Percentiles rank a stretch among this genome's conserved stretches.
These are phyloP conservation scores for Epichloe coenophiala DNA, from an alignment of 2,329 filamentous ascomycete species.

Conservation along the genomic window DNA sequence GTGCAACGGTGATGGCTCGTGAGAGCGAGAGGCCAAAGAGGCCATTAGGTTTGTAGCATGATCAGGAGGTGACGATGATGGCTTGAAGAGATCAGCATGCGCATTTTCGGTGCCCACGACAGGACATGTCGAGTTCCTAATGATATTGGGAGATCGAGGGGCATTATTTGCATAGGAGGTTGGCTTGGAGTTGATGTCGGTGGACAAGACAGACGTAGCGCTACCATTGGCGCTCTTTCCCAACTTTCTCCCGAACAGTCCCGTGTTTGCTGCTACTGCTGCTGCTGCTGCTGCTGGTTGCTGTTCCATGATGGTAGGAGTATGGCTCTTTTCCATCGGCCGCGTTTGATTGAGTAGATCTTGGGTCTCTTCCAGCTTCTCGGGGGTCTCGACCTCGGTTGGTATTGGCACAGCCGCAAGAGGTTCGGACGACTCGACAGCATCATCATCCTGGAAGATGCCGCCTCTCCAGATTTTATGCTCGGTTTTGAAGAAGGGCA, in stretches of 20 bases:
- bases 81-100: constrained; percentile 50
- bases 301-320: constrained; percentile 29
- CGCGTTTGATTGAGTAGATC: constrained; percentile 27
- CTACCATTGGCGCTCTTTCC: constrained; percentile 21
- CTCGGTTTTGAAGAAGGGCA: constrained; percentile 75
- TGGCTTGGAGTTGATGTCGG: constrained; percentile 33
- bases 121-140: constrained; percentile 42
- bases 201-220: constrained; percentile 29
- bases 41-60: constrained; percentile 54
- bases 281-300: constrained; percentile 7
- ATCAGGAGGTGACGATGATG: constrained; percentile 41
- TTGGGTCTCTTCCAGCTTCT: constrained; percentile 30
- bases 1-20: constrained; percentile 36
- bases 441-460: constrained; percentile 52
- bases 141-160: constrained; percentile 20
- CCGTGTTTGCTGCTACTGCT: constrained; percentile 10
- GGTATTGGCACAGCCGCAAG: constrained; percentile 19
- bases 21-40: constrained; percentile 49
- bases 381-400: constrained; percentile 36
- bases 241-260: constrained; percentile 38
- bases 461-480: constrained; percentile 72
- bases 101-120: constrained; percentile 53
- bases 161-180: constrained; percentile 20
- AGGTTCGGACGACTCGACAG: constrained; percentile 18
- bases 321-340: constrained; percentile 43